Evolutionary conservation across 1,139 yeast species (phyloP).

Genomic region (Taphrina communis): DNA sequence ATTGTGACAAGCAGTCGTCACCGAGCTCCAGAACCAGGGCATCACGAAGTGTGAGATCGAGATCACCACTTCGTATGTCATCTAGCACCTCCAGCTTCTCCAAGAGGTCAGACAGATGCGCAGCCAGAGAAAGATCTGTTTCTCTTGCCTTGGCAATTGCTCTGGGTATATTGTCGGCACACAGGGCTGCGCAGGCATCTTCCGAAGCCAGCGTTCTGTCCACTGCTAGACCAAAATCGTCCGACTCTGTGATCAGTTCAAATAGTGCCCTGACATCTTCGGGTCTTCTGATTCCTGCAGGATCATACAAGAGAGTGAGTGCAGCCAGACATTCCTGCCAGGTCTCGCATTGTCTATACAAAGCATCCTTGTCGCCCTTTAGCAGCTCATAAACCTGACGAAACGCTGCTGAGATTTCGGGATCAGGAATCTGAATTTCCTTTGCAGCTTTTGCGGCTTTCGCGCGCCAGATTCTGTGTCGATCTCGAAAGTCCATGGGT

Average conservation of each 20-base stretch:
- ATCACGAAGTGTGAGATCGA: constrained; percentile 21
- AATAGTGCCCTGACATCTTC: constrained; percentile 53
- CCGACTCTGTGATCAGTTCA: constrained; percentile 49
- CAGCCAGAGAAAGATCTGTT: constrained; percentile 69
- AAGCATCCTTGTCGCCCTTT: constrained; percentile 63
- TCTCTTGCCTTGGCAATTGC: constrained; percentile 62
- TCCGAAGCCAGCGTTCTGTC: constrained; percentile 60
- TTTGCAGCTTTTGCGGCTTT: constrained; percentile 43
- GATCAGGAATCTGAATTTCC: constrained; percentile 39
- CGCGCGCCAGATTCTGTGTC: constrained; percentile 46
- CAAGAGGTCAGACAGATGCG: constrained; percentile 64
- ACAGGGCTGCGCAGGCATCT: constrained; percentile 63
- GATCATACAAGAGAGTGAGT: constrained; percentile 67
- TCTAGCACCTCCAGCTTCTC: constrained; percentile 59
- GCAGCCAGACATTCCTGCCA: constrained; percentile 79
- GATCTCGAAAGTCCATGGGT: constrained; percentile 33
- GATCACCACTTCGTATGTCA: constrained; percentile 51
- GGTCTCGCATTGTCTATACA: constrained; percentile 58
- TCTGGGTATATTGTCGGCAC: constrained; percentile 60
- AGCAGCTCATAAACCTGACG: constrained; percentile 46
- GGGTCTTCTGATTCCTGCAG: constrained; percentile 55
- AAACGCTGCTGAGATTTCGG: constrained; percentile 42
- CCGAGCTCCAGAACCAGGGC: constrained; percentile 39
- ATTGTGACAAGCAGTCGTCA: constrained; percentile 16
- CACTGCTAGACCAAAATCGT: constrained; percentile 49